These are phyloP conservation scores for Allodekkera sacchari DNA, from an alignment of 805 yeast species.

Conservation along the genomic window DNA sequence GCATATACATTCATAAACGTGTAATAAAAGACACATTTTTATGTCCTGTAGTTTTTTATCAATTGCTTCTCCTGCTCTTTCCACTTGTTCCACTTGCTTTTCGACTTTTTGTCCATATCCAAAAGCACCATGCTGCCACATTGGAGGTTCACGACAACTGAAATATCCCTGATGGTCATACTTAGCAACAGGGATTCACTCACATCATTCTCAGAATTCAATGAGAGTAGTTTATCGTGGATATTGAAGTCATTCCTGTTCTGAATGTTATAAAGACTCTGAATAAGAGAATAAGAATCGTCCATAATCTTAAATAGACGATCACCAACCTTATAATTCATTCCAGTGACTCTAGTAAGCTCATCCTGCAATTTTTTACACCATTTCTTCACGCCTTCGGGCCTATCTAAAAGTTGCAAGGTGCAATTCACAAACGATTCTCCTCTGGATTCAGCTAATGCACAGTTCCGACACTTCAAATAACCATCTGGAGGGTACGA, in stretches of 20 bases:
- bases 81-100: constrained; percentile 39
- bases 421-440: constrained; percentile 31
- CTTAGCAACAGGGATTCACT: constrained; percentile 31
- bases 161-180: constrained; percentile 49
- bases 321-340: constrained; percentile 1
- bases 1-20: constrained; percentile 12
- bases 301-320: constrained; percentile 4
- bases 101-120: constrained; percentile 43
- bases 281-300: constrained; percentile 8
- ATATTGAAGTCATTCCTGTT: constrained; percentile 21
- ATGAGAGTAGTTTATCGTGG: constrained; percentile 21
- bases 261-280: constrained; percentile 25
- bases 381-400: constrained; percentile 26
- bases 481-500: constrained; percentile 25
- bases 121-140: constrained; percentile 22
- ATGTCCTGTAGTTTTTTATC: constrained; percentile 4
- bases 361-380: constrained; percentile 19
- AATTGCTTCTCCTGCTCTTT: constrained; percentile 16
- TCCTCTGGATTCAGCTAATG: constrained; percentile 25
- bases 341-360: not conserved
- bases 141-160: constrained; percentile 35
- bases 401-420: constrained; percentile 26
- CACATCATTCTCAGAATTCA: constrained; percentile 31
- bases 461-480: constrained; percentile 38
- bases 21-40: constrained; percentile 4